Evolutionary conservation across 1,139 yeast species (phyloP).

Genomic region (Hemisphaericaspora xylanilytica): DNA sequence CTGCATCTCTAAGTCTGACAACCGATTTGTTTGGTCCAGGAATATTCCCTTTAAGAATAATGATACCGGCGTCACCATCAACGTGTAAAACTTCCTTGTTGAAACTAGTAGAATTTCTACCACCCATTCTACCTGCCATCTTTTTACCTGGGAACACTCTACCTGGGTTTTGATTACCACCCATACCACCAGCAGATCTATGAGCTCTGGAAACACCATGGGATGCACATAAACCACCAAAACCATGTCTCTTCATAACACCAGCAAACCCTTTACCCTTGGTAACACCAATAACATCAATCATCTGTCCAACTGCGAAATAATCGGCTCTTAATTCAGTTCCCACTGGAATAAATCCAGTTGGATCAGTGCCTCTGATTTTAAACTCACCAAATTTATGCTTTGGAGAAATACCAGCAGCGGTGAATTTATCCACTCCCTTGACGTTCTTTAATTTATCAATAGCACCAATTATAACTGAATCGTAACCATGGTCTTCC

Average conservation of each 20-base stretch:
- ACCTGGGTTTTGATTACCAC: constrained; percentile 94
- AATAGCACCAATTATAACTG: constrained; percentile 89
- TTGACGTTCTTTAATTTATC: constrained; percentile 64
- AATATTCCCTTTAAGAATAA: constrained; percentile 84
- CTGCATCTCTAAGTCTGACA: constrained; percentile 78
- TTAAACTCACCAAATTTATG: constrained; percentile 71
- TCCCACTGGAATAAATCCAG: constrained; percentile 74
- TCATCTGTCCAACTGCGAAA: constrained; percentile 77
- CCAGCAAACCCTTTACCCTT: constrained; percentile 99
- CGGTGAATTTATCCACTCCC: constrained; percentile 73
- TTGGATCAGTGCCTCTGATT: constrained; percentile 51
- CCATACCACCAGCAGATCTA: constrained; percentile 96
- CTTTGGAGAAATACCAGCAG: constrained; percentile 86
- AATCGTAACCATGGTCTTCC: constrained; percentile 72
- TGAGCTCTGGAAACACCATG: constrained; percentile 96
- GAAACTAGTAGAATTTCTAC: constrained; percentile 66
- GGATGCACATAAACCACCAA: constrained; percentile 84
- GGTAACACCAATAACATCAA: constrained; percentile 73
- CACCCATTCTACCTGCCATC: constrained; percentile 98
- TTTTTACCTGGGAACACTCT: constrained; percentile 95
- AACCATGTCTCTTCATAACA: constrained; percentile 97
- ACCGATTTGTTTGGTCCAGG: constrained; percentile 84
- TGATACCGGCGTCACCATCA: constrained; percentile 76
- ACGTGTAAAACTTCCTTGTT: constrained; percentile 76
- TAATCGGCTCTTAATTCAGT: constrained; percentile 79